Conservation (phyloP, 352 stramenopile species). For the Phytophthora sp. region DNA sequence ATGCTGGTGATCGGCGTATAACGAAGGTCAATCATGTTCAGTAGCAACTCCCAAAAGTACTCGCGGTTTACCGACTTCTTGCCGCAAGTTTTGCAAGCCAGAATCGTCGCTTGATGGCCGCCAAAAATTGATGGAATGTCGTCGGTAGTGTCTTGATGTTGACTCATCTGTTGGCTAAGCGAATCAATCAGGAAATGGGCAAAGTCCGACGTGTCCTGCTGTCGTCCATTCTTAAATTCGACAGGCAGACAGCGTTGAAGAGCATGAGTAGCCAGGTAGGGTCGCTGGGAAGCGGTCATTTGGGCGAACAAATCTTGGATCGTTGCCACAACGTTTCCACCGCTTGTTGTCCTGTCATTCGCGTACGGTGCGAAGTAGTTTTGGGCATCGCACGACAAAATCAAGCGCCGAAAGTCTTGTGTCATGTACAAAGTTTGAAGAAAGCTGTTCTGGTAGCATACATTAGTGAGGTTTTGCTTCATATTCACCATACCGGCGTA, state of each 20-base stretch:
- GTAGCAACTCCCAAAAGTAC: constrained; percentile 90
- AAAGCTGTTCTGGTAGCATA: constrained; percentile 93
- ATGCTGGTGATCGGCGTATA: constrained; percentile 90
- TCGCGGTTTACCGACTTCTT: constrained; percentile 85
- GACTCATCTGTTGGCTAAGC: constrained; percentile 73
- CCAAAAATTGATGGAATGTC: constrained; percentile 82
- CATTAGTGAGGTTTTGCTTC: constrained; percentile 90
- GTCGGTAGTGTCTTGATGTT: constrained; percentile 58
- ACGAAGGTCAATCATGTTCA: constrained; percentile 90
- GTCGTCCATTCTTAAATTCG: constrained; percentile 81
- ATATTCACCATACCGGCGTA: constrained; percentile 90
- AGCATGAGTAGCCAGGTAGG: constrained; percentile 65
- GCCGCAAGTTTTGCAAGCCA: constrained; percentile 83
- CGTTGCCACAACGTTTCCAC: constrained; percentile 57
- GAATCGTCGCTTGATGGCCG: constrained; percentile 79
- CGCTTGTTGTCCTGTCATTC: constrained; percentile 28
- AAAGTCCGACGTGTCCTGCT: constrained; percentile 90
- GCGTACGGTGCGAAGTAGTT: constrained; percentile 44
- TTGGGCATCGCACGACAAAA: constrained; percentile 62
- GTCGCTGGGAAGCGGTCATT: constrained; percentile 73
- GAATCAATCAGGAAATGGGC: constrained; percentile 87
- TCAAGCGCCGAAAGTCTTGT: constrained; percentile 76
- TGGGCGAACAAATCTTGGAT: constrained; percentile 80
- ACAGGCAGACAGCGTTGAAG: constrained; percentile 75
- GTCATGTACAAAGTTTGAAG: constrained; percentile 90